phyloP scores from a whole-genome alignment of 2,329 filamentous ascomycete genomes.

The Apiospora pterosperma region DNA sequence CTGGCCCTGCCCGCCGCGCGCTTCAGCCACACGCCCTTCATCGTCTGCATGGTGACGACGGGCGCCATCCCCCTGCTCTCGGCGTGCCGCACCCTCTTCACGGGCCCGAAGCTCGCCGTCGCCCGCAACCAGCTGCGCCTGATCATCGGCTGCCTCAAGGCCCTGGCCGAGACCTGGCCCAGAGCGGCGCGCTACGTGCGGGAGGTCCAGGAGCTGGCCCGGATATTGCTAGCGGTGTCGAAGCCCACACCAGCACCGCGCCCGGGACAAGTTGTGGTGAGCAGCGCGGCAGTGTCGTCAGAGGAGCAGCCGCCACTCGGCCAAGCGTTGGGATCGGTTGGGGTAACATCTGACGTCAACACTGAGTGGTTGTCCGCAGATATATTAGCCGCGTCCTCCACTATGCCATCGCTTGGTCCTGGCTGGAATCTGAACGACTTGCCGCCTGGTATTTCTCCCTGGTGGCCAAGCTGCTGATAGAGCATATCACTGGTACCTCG shows the following conservation, averaged over 20 bases:
- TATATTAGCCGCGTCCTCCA: not conserved
- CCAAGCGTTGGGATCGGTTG: not conserved
- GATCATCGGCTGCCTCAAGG: conserved; percentile 36
- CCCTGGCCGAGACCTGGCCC: conserved; percentile 34
- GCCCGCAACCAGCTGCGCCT: conserved; percentile 39
- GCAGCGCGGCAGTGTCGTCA: no score
- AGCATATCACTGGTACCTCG: no score
- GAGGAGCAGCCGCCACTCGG: not conserved
- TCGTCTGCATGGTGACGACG: conserved; percentile 37
- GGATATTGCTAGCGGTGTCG: not conserved
- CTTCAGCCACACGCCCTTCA: conserved; percentile 36
- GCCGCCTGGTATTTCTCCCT: not conserved
- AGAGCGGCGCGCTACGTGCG: conserved; percentile 30
- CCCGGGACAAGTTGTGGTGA: not conserved
- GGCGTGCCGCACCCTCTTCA: conserved; percentile 33
- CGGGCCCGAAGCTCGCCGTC: conserved; percentile 26
- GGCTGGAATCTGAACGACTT: not conserved
- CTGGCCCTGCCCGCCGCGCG: conserved; percentile 30
- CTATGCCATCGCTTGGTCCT: not conserved
- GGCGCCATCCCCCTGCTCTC: conserved; percentile 33
- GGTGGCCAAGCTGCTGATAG: not conserved
- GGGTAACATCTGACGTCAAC: not conserved
- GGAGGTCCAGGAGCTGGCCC: conserved; percentile 37
- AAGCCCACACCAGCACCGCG: not conserved
- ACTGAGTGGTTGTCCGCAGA: not conserved